Evolutionary conservation across 257 asterid genomes (phyloP).

Genomic region (Salvia hispanica): DNA sequence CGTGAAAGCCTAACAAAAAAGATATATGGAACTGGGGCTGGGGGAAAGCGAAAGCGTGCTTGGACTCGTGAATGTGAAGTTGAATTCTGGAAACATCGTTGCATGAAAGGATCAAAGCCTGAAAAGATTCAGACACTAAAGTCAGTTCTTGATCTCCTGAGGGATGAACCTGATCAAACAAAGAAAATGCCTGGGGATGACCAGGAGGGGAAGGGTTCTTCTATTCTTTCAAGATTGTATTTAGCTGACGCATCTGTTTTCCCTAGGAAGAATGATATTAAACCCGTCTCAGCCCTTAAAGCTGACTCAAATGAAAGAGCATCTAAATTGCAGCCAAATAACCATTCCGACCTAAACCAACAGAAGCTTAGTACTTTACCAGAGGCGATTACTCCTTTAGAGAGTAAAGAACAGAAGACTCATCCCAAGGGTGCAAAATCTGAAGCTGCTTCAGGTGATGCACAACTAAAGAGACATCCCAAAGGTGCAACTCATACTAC

Average conservation of each 20-base stretch:
- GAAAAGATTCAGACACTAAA: slow-evolving; percentile 86
- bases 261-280: slow-evolving; percentile 79
- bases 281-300: slow-evolving; percentile 55
- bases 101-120: slow-evolving; percentile 64
- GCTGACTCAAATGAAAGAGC: slow-evolving; percentile 30
- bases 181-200: slow-evolving; percentile 45
- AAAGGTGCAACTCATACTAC: slow-evolving; percentile 36
- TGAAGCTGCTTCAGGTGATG: slow-evolving; percentile 46
- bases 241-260: slow-evolving; percentile 85
- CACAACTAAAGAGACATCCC: slow-evolving; percentile 39
- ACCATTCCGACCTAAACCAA: slow-evolving; percentile 38
- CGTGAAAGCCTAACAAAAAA: slow-evolving; percentile 93
- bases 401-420: slow-evolving; percentile 45
- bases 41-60: slow-evolving; percentile 81
- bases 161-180: slow-evolving; percentile 48
- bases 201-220: slow-evolving; percentile 55
- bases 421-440: slow-evolving; percentile 40
- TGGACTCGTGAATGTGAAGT: slow-evolving; percentile 98
- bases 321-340: slow-evolving; percentile 33
- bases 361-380: slow-evolving; percentile 33
- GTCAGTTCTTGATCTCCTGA: slow-evolving; percentile 81
- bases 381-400: slow-evolving; percentile 34
- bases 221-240: slow-evolving; percentile 87
- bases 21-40: slow-evolving; percentile 85
- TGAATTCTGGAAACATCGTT: slow-evolving; percentile 97